phyloP scores from a whole-genome alignment of 2,329 filamentous ascomycete genomes.

The Neurospora sp. region DNA sequence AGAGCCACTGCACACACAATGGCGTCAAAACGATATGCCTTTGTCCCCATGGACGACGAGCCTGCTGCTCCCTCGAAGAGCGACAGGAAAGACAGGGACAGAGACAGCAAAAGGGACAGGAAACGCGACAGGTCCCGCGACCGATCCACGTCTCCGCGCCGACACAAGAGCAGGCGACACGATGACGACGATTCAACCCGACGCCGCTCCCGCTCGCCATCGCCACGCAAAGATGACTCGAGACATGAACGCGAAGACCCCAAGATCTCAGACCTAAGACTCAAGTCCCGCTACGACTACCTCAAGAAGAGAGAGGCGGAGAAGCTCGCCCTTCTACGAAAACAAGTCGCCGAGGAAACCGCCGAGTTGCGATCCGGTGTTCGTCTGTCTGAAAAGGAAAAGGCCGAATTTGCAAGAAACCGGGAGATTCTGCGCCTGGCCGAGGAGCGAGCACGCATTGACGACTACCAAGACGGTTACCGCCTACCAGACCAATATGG shows the following conservation, averaged over 20 bases:
- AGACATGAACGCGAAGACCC: constrained; percentile 42
- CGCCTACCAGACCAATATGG: constrained; percentile 91
- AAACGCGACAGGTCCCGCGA: constrained; percentile 24
- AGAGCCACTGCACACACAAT: constrained; percentile 12
- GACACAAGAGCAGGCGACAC: constrained; percentile 26
- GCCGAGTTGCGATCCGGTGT: constrained; percentile 70
- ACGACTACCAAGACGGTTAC: constrained; percentile 89
- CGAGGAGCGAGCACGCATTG: constrained; percentile 76
- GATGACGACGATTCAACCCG: constrained; percentile 21
- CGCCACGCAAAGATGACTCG: constrained; percentile 35
- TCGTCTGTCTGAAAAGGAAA: constrained; percentile 66
- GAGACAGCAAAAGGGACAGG: constrained; percentile 35
- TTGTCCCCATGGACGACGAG: constrained; percentile 57
- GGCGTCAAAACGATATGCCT: constrained; percentile 51
- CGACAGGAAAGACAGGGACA: constrained; percentile 19
- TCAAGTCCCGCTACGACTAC: constrained; percentile 84
- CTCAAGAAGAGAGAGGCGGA: constrained; percentile 86
- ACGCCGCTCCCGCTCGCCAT: constrained; percentile 24
- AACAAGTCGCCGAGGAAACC: constrained; percentile 83
- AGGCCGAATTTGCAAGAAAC: constrained; percentile 81
- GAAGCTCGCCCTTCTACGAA: constrained; percentile 72
- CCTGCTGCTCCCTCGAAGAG: constrained; percentile 36
- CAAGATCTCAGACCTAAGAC: constrained; percentile 65
- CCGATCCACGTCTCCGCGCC: constrained; percentile 15
- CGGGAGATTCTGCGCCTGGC: constrained; percentile 70